Evolutionary conservation across 2,329 filamentous ascomycete species (phyloP).

Genomic region (Ophiocordyceps camponoti-leonardi): DNA sequence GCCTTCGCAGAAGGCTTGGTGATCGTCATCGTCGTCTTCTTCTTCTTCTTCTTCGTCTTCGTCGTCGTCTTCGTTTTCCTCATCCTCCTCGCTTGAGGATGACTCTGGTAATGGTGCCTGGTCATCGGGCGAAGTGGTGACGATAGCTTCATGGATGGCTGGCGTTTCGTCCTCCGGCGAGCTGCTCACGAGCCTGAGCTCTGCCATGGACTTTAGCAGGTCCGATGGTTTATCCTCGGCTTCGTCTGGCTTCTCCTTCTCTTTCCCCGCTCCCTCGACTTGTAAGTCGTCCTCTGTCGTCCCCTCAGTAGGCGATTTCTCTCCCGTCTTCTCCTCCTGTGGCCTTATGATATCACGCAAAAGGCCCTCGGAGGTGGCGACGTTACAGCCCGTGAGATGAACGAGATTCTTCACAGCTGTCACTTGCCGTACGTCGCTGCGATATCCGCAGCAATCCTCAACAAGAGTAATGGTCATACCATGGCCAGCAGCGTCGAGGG

Average conservation of each 20-base stretch:
- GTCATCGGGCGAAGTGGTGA: too few relatives aligned
- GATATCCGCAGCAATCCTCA: conserved; percentile 76
- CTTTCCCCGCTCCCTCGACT: background rate
- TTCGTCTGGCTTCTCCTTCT: background rate
- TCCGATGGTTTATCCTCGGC: conserved; percentile 7
- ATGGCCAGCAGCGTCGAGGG: conserved; percentile 74
- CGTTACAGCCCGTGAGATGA: conserved; percentile 56
- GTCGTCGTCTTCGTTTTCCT: background rate
- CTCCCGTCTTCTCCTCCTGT: background rate
- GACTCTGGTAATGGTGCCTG: too few relatives aligned
- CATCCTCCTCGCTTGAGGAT: background rate
- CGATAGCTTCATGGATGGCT: too few relatives aligned
- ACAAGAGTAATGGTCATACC: conserved; percentile 76
- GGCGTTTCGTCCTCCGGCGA: background rate
- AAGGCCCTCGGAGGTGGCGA: conserved; percentile 43
- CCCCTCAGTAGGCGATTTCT: too few relatives aligned
- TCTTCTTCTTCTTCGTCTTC: background rate
- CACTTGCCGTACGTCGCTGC: conserved; percentile 49
- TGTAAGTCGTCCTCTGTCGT: too few relatives aligned
- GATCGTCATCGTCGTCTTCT: too few relatives aligned
- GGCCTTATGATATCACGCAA: conserved; percentile 17
- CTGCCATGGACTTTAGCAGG: conserved; percentile 14
- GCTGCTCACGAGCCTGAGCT: conserved; percentile 10
- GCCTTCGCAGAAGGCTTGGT: conserved; percentile 71
- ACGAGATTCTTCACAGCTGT: conserved; percentile 54